Evolutionary conservation across 2,329 filamentous ascomycete genomes (phyloP).

Genomic region (Neurospora crassa): DNA sequence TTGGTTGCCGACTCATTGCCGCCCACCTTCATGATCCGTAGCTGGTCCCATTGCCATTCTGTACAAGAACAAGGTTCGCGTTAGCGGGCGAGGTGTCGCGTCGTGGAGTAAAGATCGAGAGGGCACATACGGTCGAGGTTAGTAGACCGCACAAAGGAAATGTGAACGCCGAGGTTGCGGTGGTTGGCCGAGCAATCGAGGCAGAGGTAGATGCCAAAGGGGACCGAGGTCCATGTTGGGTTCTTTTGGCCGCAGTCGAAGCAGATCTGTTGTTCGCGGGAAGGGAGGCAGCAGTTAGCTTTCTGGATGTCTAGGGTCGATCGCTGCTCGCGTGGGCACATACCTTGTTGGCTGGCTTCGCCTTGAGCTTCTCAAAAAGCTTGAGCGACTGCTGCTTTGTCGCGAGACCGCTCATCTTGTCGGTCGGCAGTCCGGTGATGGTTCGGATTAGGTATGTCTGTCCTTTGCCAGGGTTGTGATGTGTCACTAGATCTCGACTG

Average conservation of each 20-base stretch:
- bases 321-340: background rate
- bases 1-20: constrained; percentile 97
- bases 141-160: constrained; percentile 96
- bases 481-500: background rate
- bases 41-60: constrained; percentile 99
- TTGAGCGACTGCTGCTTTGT: constrained; percentile 92
- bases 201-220: constrained; percentile 94
- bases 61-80: constrained; percentile 4
- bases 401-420: constrained; percentile 59
- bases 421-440: constrained; percentile 17
- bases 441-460: background rate
- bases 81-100: background rate
- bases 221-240: constrained; percentile 95
- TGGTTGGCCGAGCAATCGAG: constrained; percentile 97
- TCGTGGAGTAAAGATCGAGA: background rate
- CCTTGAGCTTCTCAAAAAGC: constrained; percentile 96
- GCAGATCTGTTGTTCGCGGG: constrained; percentile 57
- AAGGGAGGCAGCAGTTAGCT: constrained; percentile 12
- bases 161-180: constrained; percentile 94
- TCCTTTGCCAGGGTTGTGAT: background rate
- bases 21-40: constrained; percentile 95
- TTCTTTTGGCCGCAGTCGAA: constrained; percentile 98
- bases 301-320: constrained; percentile 4
- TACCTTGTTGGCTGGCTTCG: constrained; percentile 68
- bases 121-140: constrained; percentile 83